These are phyloP conservation scores for Cadophora luteo-olivacea DNA, from an alignment of 2,329 filamentous ascomycete species.

Conservation along the genomic window DNA sequence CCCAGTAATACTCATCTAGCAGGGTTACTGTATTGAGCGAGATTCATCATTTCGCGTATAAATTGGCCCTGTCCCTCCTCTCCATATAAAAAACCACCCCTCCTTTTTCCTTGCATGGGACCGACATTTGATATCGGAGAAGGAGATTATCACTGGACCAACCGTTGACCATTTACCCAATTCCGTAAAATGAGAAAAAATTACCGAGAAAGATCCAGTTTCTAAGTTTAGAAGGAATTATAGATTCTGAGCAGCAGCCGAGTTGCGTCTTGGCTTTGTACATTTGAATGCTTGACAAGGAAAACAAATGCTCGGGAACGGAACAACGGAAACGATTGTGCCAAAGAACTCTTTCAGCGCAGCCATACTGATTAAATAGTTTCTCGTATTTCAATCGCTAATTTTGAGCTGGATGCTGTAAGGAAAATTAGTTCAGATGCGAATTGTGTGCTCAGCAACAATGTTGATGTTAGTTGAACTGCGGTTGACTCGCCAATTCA, in stretches of 20 bases:
- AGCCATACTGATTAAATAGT: no score
- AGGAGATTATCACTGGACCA: conserved; percentile 12
- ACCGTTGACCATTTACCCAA: not conserved
- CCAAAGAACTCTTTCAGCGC: no score
- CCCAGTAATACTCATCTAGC: not conserved
- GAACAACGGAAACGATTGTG: not conserved
- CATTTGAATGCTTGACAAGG: not conserved
- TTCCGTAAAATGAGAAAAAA: conserved; percentile 1
- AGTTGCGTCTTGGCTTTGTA: not conserved
- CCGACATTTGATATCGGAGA: not conserved
- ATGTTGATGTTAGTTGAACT: not conserved
- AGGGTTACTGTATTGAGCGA: conserved; percentile 17
- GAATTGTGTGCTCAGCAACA: not conserved
- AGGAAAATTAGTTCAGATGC: no score
- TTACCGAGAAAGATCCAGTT: not conserved
- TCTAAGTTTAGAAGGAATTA: conserved; percentile 6
- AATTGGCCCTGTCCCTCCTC: not conserved
- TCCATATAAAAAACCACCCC: not conserved
- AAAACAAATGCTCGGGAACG: not conserved
- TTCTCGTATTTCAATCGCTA: no score
- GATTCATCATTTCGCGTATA: conserved; percentile 24
- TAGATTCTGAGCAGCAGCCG: not conserved
- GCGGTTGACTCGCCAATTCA: not conserved
- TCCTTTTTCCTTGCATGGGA: conserved; percentile 12
- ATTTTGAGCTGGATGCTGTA: not conserved